These are phyloP conservation scores for Calonectria pseudoturangicola DNA, from an alignment of 2,329 filamentous ascomycete species.

Conservation along the genomic window DNA sequence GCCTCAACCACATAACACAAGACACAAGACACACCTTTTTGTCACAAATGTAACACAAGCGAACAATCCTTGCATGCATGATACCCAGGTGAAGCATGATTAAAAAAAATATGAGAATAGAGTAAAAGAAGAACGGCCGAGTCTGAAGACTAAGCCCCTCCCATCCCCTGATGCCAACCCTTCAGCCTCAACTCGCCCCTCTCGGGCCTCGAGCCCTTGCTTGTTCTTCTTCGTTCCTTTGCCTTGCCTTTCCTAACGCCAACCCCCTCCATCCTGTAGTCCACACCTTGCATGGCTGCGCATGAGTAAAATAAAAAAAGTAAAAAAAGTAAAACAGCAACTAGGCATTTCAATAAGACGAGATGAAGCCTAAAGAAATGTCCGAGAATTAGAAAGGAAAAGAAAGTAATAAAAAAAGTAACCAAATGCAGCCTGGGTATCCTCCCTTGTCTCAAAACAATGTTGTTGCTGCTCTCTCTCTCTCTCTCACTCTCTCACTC, in stretches of 20 bases:
- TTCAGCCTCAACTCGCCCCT: not conserved
- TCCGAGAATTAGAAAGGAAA: conserved; percentile 35
- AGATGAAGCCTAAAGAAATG: conserved; percentile 41
- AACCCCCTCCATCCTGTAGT: conserved; percentile 12
- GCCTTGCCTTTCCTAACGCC: conserved; percentile 34
- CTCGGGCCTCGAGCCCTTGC: not conserved
- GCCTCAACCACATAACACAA: not conserved
- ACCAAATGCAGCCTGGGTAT: conserved; percentile 51
- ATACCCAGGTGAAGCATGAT: conserved; percentile 33
- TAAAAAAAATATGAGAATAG: conserved; percentile 33
- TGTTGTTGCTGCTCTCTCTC: not conserved
- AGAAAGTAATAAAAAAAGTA: conserved; percentile 33
- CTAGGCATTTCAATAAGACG: conserved; percentile 39
- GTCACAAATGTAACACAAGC: not conserved
- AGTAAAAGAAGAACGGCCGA: conserved; percentile 23
- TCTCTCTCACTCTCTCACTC: too few species aligned
- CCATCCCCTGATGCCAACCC: conserved; percentile 7
- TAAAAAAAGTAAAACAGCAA: conserved; percentile 21
- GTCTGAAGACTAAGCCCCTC: conserved; percentile 20
- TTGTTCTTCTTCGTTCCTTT: conserved; percentile 30
- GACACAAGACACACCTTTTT: not conserved
- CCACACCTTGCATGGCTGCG: conserved; percentile 15
- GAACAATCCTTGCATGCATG: not conserved
- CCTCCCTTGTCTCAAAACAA: conserved; percentile 33
- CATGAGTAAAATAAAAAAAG: not conserved